These are phyloP conservation scores for Curvularia spicifera DNA, from an alignment of 2,329 filamentous ascomycete genomes.

Conservation along the genomic window DNA sequence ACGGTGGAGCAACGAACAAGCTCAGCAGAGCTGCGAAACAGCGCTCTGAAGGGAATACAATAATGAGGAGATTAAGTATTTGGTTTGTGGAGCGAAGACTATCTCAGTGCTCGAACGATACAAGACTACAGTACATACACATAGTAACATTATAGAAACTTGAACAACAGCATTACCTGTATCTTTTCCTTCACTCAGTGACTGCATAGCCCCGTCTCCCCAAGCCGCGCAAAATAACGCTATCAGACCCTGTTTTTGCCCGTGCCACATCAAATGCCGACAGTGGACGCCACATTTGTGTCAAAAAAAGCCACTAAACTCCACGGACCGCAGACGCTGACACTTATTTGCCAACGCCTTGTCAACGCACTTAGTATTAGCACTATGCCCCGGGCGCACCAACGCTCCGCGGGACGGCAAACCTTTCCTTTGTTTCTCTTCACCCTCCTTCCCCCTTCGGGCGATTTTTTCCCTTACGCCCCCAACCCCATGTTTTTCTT, in stretches of 20 bases:
- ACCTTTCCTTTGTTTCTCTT: too few relatives aligned
- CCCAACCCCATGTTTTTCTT: too few relatives aligned
- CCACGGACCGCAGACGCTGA: too few relatives aligned
- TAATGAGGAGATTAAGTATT: not conserved
- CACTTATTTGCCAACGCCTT: too few relatives aligned
- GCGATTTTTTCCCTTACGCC: too few relatives aligned
- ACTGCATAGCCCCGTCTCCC: not conserved
- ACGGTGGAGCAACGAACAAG: conserved; percentile 14
- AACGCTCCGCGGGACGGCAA: too few relatives aligned
- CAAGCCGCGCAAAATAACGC: not conserved
- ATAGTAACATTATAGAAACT: not conserved
- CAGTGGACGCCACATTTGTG: not conserved
- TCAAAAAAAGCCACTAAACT: not conserved
- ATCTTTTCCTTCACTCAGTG: not conserved
- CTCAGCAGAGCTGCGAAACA: not conserved
- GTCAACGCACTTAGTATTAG: too few relatives aligned
- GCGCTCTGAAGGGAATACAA: not conserved
- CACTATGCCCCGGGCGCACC: too few relatives aligned
- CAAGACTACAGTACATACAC: not conserved
- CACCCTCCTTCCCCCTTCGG: too few relatives aligned
- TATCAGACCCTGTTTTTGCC: not conserved
- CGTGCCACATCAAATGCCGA: not conserved
- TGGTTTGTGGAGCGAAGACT: not conserved
- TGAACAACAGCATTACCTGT: not conserved
- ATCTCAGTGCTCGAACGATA: not conserved